phyloP scores from a whole-genome alignment of 2,329 filamentous ascomycete species.

The Aspergillus udagawae region DNA sequence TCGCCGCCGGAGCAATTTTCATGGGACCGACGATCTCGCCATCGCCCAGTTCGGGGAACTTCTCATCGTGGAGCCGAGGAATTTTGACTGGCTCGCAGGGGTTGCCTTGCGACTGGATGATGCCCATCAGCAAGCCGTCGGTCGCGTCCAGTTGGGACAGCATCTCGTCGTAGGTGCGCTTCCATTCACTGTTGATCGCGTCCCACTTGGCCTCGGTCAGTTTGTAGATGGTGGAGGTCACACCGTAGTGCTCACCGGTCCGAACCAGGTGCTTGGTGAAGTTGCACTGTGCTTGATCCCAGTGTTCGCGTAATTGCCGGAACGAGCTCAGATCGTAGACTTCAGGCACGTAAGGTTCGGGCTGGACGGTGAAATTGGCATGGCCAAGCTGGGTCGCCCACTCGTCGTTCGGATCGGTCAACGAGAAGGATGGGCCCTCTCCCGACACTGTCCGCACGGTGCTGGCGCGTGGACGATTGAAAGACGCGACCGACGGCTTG shows the following conservation, averaged over 20 bases:
- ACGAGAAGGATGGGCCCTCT: slow-evolving; percentile 55
- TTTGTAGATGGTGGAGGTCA: slow-evolving; percentile 81
- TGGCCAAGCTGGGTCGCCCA: slow-evolving; percentile 86
- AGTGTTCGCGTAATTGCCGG: slow-evolving; percentile 68
- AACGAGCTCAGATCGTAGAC: slow-evolving; percentile 57
- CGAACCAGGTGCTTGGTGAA: slow-evolving; percentile 86
- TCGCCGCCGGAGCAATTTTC: slow-evolving; percentile 47
- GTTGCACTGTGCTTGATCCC: slow-evolving; percentile 77
- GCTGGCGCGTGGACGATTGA: slow-evolving; percentile 51
- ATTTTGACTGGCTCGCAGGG: slow-evolving; percentile 50
- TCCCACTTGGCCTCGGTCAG: slow-evolving; percentile 88
- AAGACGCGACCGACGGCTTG: slow-evolving; percentile 72
- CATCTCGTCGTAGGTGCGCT: slow-evolving; percentile 62
- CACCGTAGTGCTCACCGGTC: slow-evolving; percentile 84
- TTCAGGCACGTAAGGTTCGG: slow-evolving; percentile 72
- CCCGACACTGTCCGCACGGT: slow-evolving; percentile 41
- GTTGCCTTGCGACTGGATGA: slow-evolving; percentile 36
- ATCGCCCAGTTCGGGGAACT: slow-evolving; percentile 84
- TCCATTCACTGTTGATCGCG: slow-evolving; percentile 72
- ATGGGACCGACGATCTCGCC: slow-evolving; percentile 93
- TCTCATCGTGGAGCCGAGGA: slow-evolving; percentile 53
- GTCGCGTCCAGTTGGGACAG: slow-evolving; percentile 46
- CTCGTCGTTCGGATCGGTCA: slow-evolving; percentile 65
- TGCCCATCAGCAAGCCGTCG: slow-evolving; percentile 34
- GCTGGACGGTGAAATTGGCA: slow-evolving; percentile 85